phyloP scores from a whole-genome alignment of 2,329 filamentous ascomycete species.

The Leptographium procerum region DNA sequence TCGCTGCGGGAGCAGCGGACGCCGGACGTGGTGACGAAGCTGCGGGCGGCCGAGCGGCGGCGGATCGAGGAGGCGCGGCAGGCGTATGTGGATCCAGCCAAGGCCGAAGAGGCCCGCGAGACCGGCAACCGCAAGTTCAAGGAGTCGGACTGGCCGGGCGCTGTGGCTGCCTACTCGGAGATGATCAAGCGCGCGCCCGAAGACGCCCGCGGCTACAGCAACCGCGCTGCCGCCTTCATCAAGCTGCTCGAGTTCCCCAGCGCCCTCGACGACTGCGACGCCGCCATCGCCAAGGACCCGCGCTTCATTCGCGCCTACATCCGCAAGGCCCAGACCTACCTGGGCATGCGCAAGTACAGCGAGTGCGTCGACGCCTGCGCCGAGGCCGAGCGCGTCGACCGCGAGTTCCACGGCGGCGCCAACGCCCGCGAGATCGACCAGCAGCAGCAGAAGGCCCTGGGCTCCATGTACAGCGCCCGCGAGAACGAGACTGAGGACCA shows the following conservation, averaged over 20 bases:
- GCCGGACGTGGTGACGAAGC: constrained; percentile 84
- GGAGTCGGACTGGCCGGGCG: constrained; percentile 86
- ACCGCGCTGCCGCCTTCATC: constrained; percentile 91
- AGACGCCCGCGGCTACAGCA: constrained; percentile 90
- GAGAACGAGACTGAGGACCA: constrained; percentile 95
- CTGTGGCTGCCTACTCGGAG: constrained; percentile 87
- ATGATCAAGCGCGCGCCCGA: constrained; percentile 94
- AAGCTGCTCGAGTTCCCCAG: constrained; percentile 94
- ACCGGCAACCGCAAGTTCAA: constrained; percentile 97
- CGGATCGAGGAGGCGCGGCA: constrained; percentile 65
- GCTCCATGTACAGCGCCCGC: constrained; percentile 78
- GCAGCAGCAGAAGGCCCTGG: constrained; percentile 85
- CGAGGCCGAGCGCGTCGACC: constrained; percentile 68
- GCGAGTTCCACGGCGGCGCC: constrained; percentile 54
- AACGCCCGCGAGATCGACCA: constrained; percentile 87
- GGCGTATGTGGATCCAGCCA: constrained; percentile 78
- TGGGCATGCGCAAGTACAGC: constrained; percentile 97
- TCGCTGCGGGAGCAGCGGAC: constrained; percentile 95
- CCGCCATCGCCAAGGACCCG: constrained; percentile 80
- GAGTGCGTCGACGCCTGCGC: constrained; percentile 84
- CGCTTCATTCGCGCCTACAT: constrained; percentile 94
- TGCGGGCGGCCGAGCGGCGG: constrained; percentile 78
- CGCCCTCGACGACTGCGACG: constrained; percentile 84
- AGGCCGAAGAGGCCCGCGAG: constrained; percentile 91
- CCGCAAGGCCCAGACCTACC: constrained; percentile 88